Conservation (phyloP, 495 filamentous ascomycete genomes). For the Penicillium herquei region DNA sequence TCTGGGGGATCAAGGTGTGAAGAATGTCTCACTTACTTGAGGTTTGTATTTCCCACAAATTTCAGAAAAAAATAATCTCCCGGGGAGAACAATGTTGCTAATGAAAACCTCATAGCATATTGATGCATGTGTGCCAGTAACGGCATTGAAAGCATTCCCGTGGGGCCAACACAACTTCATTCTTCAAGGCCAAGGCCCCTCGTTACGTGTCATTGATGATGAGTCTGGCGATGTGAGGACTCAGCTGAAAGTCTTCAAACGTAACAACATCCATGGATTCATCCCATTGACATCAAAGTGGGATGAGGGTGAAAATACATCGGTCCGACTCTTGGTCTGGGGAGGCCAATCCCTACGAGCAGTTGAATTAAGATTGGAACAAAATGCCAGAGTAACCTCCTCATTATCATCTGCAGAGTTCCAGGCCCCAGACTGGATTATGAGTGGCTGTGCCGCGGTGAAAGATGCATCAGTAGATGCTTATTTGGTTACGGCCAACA, state of each 20-base stretch:
- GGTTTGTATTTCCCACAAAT: constrained; percentile 23
- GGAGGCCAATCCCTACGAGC: constrained; percentile 72
- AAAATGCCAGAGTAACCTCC: constrained; percentile 5
- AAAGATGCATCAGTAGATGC: constrained; percentile 16
- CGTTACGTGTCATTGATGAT: constrained; percentile 37
- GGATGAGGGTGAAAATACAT: constrained; percentile 18
- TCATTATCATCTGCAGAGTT: constrained; percentile 34
- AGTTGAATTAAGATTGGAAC: constrained; percentile 37
- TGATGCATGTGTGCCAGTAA: constrained; percentile 48
- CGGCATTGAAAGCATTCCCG: constrained; percentile 34
- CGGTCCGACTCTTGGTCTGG: constrained; percentile 60
- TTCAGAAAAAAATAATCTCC: neutral
- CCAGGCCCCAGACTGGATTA: constrained; percentile 74
- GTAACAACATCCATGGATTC: constrained; percentile 46
- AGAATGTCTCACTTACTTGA: constrained; percentile 37
- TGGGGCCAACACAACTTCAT: constrained; percentile 27
- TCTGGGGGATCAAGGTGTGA: neutral
- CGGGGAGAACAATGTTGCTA: neutral
- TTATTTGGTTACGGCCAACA: constrained; percentile 78
- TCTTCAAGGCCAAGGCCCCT: constrained; percentile 44
- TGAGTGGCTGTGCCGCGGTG: constrained; percentile 57
- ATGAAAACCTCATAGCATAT: constrained; percentile 35
- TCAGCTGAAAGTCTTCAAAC: constrained; percentile 33
- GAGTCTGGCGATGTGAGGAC: constrained; percentile 29
- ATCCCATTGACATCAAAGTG: constrained; percentile 21